phyloP scores from a whole-genome alignment of 2,329 filamentous ascomycete genomes.

The Alternaria incomplexa region DNA sequence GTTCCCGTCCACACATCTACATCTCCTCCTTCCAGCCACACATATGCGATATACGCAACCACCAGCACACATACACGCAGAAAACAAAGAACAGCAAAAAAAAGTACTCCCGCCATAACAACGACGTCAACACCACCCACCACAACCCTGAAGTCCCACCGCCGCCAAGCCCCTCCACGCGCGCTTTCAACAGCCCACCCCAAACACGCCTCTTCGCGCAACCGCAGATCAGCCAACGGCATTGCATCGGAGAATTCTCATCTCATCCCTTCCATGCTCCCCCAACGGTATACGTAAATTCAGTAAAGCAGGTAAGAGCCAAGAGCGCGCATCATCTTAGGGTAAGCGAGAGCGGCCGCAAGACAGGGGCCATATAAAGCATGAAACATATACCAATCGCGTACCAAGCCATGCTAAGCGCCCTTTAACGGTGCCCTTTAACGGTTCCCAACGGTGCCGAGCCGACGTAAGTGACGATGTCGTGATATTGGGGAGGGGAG shows the following conservation, averaged over 20 bases:
- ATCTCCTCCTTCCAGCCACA: neutral
- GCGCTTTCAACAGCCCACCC: neutral
- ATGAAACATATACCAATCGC: neutral
- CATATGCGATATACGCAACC: neutral
- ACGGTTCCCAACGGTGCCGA: neutral
- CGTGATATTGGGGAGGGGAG: neutral
- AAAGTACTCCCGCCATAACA: neutral
- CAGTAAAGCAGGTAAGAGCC: neutral
- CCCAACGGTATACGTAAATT: neutral
- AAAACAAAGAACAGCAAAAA: neutral
- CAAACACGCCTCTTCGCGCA: neutral
- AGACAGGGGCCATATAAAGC: neutral
- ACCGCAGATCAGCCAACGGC: conserved; percentile 1
- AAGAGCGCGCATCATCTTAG: neutral
- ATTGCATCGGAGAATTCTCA: conserved; percentile 7
- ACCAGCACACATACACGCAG: neutral
- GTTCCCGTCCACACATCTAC: neutral
- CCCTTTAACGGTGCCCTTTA: neutral
- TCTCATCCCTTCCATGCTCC: neutral
- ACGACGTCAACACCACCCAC: neutral
- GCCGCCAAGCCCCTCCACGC: neutral
- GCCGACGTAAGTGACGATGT: neutral
- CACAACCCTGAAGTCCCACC: neutral
- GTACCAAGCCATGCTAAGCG: neutral
- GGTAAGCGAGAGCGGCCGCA: neutral